Evolutionary conservation across 306 rosid genomes (phyloP).

Genomic region (Dryas drummondii): DNA sequence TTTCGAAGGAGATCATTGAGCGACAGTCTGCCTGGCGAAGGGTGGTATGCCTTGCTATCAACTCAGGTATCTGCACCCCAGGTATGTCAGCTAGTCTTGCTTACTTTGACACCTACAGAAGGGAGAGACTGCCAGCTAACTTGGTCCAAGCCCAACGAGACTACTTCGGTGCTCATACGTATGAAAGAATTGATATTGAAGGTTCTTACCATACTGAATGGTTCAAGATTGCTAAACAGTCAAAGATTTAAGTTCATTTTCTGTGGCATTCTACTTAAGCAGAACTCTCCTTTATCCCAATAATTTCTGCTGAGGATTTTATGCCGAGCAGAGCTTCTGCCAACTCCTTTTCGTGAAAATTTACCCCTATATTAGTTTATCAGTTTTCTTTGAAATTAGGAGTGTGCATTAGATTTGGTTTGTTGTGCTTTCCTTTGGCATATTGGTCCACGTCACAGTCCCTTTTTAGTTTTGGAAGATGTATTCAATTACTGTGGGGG

Average conservation of each 20-base stretch:
- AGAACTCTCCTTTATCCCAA: conserved; percentile 40
- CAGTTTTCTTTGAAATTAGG: conserved; percentile 23
- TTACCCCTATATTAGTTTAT: conserved; percentile 11
- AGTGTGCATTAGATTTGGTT: conserved; percentile 23
- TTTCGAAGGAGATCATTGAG: conserved; percentile 81
- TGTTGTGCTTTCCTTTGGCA: conserved; percentile 25
- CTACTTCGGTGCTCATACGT: conserved; percentile 93
- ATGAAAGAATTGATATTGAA: conserved; percentile 65
- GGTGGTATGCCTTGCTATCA: conserved; percentile 84
- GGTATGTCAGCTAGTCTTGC: conserved; percentile 98
- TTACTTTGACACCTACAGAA: conserved; percentile 74
- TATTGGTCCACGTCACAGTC: conserved; percentile 5
- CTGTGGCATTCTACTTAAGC: conserved; percentile 11
- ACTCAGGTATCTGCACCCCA: conserved; percentile 82
- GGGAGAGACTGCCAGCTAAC: conserved; percentile 81
- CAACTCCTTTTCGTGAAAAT: conserved; percentile 35
- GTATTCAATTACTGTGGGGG: conserved; percentile 18
- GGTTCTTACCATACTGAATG: conserved; percentile 95
- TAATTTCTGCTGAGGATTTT: conserved; percentile 50
- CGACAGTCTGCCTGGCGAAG: conserved; percentile 87
- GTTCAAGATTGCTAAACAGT: conserved; percentile 84
- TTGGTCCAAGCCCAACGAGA: conserved; percentile 95
- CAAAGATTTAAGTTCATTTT: conserved; percentile 39
- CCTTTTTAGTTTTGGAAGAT: conserved; percentile 25
- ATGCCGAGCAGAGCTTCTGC: conserved; percentile 45